Evolutionary conservation across 1,284 basidiomycete genomes (phyloP), one percentile per base, ranked within the genome.

Genomic region (Xanthoconium separans): DNA sequence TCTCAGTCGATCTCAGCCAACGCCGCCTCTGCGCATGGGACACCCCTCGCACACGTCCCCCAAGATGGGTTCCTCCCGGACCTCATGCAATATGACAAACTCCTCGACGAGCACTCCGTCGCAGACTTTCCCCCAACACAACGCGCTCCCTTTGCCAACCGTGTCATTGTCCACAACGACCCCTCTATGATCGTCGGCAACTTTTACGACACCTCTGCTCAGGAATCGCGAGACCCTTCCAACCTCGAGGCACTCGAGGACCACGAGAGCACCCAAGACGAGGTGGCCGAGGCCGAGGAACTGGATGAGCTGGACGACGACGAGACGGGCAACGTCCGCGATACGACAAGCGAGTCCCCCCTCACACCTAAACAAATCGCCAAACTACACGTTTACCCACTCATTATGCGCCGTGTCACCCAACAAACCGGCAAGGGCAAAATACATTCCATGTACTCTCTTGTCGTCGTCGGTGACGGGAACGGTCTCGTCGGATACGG

Each of bases 401-500:
- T 90, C 55, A 69, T 87, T 61, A 68, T 66, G 43, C 81, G 84
- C 4, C 77, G 83, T 45, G 84, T 92, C 61, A 85, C 84, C 5
- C 87, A 90, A 59, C 91, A 94, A 78, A 94, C 91, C 0, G 85
- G 85, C 50, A 95, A 95, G 72, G 93, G 93, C 37, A 93, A 91
- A 65, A 85, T 87, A 55, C 80, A 82, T 27, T 82, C 84, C 40
- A 75, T 82, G 60, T 85, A 85, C 56, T 75, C 78, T 45, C 82
- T 93, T 64, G 81, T 88, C 59, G 83, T 98, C 54, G 88, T 92
- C 34, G 96, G 96, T 20, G 85, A 92, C 65, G 90, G 91, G 9
- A 78, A 89, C 42, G 96, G 96, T 0, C 78, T 98, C 22, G 88
- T 99, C 1, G 96, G 96, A 5, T 81, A 91, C 47, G 96, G 96